phyloP scores from a whole-genome alignment of 2,329 filamentous ascomycete species.

The Clonostachys rosea region DNA sequence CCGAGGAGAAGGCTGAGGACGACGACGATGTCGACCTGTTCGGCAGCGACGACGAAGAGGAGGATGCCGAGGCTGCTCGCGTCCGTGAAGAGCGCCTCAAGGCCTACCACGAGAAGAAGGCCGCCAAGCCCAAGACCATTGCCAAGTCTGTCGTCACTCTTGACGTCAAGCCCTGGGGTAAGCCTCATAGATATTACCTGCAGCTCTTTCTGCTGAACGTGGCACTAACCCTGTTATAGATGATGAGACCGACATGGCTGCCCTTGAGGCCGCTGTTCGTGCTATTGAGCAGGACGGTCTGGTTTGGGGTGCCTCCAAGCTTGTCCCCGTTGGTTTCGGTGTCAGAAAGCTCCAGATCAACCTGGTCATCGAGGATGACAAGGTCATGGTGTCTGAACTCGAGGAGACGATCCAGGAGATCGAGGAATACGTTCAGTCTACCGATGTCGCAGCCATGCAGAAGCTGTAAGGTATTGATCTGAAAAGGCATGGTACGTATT shows the following conservation, averaged over 20 bases:
- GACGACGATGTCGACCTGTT: constrained; percentile 92
- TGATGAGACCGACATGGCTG: constrained; percentile 89
- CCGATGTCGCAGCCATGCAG: constrained; percentile 86
- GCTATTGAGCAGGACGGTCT: constrained; percentile 88
- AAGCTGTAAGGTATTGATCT: constrained; percentile 63
- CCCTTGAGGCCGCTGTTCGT: constrained; percentile 76
- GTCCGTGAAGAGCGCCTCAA: constrained; percentile 86
- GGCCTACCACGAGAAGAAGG: constrained; percentile 97
- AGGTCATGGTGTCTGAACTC: constrained; percentile 83
- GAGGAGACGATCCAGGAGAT: constrained; percentile 77
- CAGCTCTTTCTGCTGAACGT: not conserved
- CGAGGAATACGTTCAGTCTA: constrained; percentile 95
- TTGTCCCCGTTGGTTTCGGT: constrained; percentile 89
- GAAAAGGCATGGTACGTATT: constrained; percentile 3
- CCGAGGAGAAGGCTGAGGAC: constrained; percentile 62
- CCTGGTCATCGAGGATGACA: constrained; percentile 95
- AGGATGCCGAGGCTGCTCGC: constrained; percentile 80
- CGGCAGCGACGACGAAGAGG: constrained; percentile 89
- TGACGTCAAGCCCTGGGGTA: constrained; percentile 99
- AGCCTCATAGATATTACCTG: constrained; percentile 19
- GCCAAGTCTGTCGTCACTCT: constrained; percentile 96
- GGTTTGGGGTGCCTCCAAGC: constrained; percentile 89
- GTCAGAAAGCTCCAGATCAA: constrained; percentile 99
- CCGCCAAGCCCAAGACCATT: constrained; percentile 80
- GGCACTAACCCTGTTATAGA: constrained; percentile 42